A percentile compares a stretch with the other conserved stretches of the same genome.
These are phyloP conservation scores for Hortiboletus campestris DNA, from an alignment of 768 basidiomycete genomes.

Conservation along the genomic window DNA sequence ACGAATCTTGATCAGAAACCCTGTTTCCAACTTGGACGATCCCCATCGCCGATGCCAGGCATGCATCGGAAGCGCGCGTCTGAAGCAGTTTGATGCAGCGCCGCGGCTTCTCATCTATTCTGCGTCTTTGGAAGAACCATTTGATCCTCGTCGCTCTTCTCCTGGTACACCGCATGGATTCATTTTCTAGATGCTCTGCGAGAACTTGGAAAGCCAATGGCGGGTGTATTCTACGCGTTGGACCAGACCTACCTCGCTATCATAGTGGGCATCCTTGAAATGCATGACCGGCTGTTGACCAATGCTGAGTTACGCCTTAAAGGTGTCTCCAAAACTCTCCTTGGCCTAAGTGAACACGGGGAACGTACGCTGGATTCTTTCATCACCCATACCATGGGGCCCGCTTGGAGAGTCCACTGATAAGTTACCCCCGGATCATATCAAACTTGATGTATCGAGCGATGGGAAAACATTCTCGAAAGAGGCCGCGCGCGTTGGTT, in stretches of 20 bases:
- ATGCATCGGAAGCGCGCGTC: not conserved
- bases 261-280: conserved; percentile 1
- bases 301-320: not conserved
- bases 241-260: not conserved
- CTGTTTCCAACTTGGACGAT: not conserved
- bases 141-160: not conserved
- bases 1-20: not conserved
- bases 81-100: not conserved
- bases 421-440: not conserved
- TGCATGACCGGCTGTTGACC: not conserved
- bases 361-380: not conserved
- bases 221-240: not conserved
- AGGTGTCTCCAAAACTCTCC: not conserved
- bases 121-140: not conserved
- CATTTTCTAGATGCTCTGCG: not conserved
- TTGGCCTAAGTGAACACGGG: not conserved
- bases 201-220: not conserved
- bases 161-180: no score
- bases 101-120: not conserved
- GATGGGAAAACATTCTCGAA: not conserved
- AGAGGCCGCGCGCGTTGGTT: not conserved
- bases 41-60: no score
- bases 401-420: not conserved
- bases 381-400: not conserved
- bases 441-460: not conserved